Evolutionary conservation across 2,329 filamentous ascomycete species (phyloP), one percentile per base, ranked within the genome.

Genomic region (Aspergillus ochraceoroseus): DNA sequence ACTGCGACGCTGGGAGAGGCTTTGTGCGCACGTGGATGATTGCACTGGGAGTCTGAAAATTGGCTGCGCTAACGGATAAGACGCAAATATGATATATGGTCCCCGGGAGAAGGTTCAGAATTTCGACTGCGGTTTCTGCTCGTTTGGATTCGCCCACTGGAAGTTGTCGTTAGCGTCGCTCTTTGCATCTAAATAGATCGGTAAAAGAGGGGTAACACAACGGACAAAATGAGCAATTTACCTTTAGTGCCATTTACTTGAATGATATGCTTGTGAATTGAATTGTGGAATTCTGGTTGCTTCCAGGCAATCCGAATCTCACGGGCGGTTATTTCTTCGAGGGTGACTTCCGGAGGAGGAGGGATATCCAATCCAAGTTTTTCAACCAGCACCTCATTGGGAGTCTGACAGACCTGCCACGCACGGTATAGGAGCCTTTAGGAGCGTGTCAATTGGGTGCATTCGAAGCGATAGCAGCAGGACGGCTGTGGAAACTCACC

Each of bases 341-440:
- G 79, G 37, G 88, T 94, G 27, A 96, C 85, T 60, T 89, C 82
- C 37, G 92, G 92, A 15, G 87, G 76, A 48, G 88, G 83, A 46
- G 92, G 92, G 36, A 98, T 90, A 60, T 98, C 92, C 61, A 96
- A 82, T 44, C 90, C 89, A 32, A 98, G 80, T 34, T 95, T 86
- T 54, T 82, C 82, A 56, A 96, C 89, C 32, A 98, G 79, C 49
- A 94, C 82, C 42, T 90, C 86, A 41, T 95, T 87, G 15, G 90
- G 88, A 56, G 90, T 95, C 67, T 86, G 83, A 38, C 95, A 75
- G 25, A 94, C 92, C 61, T 89, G 85, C 70, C 85, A 87, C 47
- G 87, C 86, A 60, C 92, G 83, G 63, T 86, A 84, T 44, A 88
- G 74, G 46, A 95, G 76, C 87, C 87, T 92, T 50, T 22, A 15